A percentile compares a stretch with the other conserved stretches of the same genome.
phyloP scores from a whole-genome alignment of 805 yeast species.

The Starmerella vaccinii region DNA sequence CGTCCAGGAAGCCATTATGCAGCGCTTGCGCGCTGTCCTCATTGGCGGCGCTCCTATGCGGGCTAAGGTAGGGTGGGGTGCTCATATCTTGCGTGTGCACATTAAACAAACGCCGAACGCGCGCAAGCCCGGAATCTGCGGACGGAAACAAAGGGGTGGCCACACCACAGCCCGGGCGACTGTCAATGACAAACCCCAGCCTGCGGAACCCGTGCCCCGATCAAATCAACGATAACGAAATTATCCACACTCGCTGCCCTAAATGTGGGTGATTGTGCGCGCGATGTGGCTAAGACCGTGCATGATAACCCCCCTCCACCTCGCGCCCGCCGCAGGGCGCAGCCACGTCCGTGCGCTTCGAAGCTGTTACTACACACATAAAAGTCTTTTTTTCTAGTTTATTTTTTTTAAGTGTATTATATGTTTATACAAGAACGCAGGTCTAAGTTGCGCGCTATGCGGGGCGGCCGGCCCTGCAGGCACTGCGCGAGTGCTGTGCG shows the following conservation, averaged over 20 bases:
- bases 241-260: not conserved
- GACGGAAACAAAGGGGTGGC: not conserved
- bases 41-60: not conserved
- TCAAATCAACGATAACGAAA: not conserved
- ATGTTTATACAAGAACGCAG: no score
- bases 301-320: no score
- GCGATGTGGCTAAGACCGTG: not conserved
- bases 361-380: no score
- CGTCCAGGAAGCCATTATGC: constrained; percentile 3
- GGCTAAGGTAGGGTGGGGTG: not conserved
- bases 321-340: no score
- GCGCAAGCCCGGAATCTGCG: not conserved
- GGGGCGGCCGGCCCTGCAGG: no score
- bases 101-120: not conserved
- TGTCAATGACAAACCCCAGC: constrained; percentile 6
- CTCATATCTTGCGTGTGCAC: not conserved
- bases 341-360: no score
- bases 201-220: constrained; percentile 1
- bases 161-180: not conserved
- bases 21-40: not conserved
- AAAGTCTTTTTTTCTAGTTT: no score
- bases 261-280: not conserved
- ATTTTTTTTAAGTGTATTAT: no score
- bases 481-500: no score
- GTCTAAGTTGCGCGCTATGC: no score